These are phyloP conservation scores for Yamagishiella unicocca DNA, from an alignment of 139 green algal genomes.

Conservation along the genomic window DNA sequence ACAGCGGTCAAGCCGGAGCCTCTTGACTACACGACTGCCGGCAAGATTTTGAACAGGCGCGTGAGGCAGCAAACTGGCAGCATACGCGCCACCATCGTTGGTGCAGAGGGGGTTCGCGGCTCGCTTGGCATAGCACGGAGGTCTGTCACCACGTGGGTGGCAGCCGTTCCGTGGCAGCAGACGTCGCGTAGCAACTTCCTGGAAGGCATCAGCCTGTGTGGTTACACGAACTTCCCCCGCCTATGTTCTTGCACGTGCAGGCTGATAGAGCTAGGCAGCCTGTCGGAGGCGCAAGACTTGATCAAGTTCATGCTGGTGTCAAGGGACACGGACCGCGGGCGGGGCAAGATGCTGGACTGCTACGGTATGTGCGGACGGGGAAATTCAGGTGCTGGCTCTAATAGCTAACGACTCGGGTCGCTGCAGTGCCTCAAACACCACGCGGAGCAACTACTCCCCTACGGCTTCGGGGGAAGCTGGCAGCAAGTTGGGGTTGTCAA, in stretches of 20 bases:
- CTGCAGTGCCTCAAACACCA: too few species aligned
- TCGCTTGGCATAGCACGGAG: too few species aligned
- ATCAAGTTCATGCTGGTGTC: slow-evolving; percentile 40
- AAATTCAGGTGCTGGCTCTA: background rate
- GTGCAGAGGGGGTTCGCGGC: too few species aligned
- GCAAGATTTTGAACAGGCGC: slow-evolving; percentile 34
- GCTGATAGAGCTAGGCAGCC: slow-evolving; percentile 14
- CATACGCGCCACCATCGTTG: too few species aligned
- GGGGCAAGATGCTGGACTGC: slow-evolving; percentile 47
- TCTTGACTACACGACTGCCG: slow-evolving; percentile 27
- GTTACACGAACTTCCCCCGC: background rate
- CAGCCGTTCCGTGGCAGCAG: too few species aligned
- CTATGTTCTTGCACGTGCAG: background rate
- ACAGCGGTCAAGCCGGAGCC: background rate
- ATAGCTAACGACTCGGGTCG: background rate
- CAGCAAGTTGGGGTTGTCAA: too few species aligned
- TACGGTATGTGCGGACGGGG: slow-evolving; percentile 15
- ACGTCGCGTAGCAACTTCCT: too few species aligned
- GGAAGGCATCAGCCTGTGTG: too few species aligned
- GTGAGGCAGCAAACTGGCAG: too few species aligned
- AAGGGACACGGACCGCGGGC: slow-evolving; percentile 4
- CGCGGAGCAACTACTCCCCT: too few species aligned
- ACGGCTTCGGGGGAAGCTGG: too few species aligned
- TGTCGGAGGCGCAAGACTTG: slow-evolving; percentile 30
- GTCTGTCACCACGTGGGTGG: too few species aligned